Percentiles rank a stretch among this genome's conserved stretches.
Conservation (phyloP, 1,139 yeast species). For the Blastobotrys arbuscula region DNA sequence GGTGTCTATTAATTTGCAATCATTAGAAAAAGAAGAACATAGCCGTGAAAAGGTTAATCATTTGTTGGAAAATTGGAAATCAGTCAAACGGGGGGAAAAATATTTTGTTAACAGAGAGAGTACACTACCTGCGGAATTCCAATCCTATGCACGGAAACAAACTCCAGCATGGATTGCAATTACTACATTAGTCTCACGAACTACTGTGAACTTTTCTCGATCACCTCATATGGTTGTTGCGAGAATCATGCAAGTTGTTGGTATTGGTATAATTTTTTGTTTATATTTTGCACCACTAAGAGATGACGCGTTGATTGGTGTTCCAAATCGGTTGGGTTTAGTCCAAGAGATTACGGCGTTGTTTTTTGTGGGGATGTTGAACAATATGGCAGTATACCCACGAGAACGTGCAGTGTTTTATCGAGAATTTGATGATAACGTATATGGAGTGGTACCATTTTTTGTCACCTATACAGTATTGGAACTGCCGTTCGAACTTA, state of each 20-base stretch:
- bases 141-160: conserved; percentile 22
- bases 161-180: conserved; percentile 39
- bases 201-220: conserved; percentile 50
- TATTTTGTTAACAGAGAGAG: not conserved
- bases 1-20: conserved; percentile 57
- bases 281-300: conserved; percentile 67
- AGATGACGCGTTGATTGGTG: conserved; percentile 48
- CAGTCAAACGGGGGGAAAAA: conserved; percentile 6
- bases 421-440: conserved; percentile 70
- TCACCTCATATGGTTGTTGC: conserved; percentile 60
- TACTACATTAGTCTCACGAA: conserved; percentile 41
- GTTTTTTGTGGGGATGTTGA: conserved; percentile 74
- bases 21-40: conserved; percentile 39
- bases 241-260: conserved; percentile 59
- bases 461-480: conserved; percentile 57
- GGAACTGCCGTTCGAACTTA: conserved; percentile 68
- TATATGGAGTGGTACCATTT: conserved; percentile 64
- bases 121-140: conserved; percentile 18
- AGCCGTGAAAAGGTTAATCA: conserved; percentile 43
- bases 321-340: conserved; percentile 64
- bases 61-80: conserved; percentile 50
- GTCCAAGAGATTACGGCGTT: conserved; percentile 68
- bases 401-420: conserved; percentile 68
- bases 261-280: conserved; percentile 61
- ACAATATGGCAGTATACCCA: conserved; percentile 71